A percentile compares a stretch with the other conserved stretches of the same genome.
phyloP scores from a whole-genome alignment of 2,329 filamentous ascomycete species.

The Macroventuria anomochaeta region DNA sequence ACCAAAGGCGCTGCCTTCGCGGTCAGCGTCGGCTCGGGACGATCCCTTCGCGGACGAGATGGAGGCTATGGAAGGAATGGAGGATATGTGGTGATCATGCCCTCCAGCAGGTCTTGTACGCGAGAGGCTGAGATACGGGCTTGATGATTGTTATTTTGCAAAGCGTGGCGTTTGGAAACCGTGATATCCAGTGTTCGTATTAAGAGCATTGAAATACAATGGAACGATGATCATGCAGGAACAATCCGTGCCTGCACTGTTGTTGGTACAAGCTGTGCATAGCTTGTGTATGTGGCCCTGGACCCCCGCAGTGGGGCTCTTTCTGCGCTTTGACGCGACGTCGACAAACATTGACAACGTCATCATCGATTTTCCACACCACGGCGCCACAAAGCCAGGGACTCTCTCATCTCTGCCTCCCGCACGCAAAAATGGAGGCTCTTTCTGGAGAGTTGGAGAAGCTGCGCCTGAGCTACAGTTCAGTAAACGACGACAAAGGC shows the following conservation, averaged over 20 bases:
- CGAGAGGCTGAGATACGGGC: neutral
- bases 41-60: conserved; percentile 50
- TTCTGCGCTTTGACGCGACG: conserved; percentile 11
- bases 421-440: conserved; percentile 37
- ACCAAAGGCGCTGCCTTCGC: conserved; percentile 18
- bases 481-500: conserved; percentile 26
- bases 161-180: conserved; percentile 35
- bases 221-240: neutral
- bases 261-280: conserved; percentile 1
- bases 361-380: conserved; percentile 29
- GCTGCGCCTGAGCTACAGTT: conserved; percentile 54
- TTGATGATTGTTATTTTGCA: conserved; percentile 17
- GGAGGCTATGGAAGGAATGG: conserved; percentile 50
- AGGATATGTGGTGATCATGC: conserved; percentile 42
- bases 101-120: neutral
- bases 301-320: conserved; percentile 16
- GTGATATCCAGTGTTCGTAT: neutral
- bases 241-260: neutral
- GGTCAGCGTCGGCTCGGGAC: conserved; percentile 24
- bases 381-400: conserved; percentile 17
- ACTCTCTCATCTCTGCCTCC: conserved; percentile 11
- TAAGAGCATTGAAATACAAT: neutral
- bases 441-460: conserved; percentile 60
- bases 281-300: neutral
- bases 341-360: conserved; percentile 19